These are phyloP conservation scores for Hypoxylon cercidicola DNA, from an alignment of 495 filamentous ascomycete genomes.

Conservation along the genomic window DNA sequence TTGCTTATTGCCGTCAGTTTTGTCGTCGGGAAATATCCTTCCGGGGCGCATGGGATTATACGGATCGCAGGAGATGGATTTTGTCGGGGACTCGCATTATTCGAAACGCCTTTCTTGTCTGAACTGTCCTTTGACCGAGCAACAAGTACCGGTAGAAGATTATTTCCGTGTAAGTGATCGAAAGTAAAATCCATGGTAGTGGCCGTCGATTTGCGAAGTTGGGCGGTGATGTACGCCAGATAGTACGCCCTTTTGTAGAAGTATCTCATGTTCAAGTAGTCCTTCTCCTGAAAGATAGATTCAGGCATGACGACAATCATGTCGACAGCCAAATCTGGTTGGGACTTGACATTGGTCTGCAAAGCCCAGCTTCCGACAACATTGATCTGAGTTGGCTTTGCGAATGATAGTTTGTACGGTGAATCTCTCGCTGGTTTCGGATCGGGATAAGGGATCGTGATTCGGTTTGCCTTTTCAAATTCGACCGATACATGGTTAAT, in stretches of 20 bases:
- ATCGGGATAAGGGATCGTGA: slow-evolving; percentile 82
- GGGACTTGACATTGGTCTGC: slow-evolving; percentile 73
- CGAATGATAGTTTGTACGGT: slow-evolving; percentile 83
- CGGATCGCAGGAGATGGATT: slow-evolving; percentile 68
- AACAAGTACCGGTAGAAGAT: slow-evolving; percentile 76
- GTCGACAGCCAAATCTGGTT: slow-evolving; percentile 72
- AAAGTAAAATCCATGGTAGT: slow-evolving; percentile 68
- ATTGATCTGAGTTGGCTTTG: slow-evolving; percentile 80
- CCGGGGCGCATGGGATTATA: slow-evolving; percentile 78
- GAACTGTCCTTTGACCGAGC: slow-evolving; percentile 52
- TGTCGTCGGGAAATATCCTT: slow-evolving; percentile 69
- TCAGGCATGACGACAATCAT: slow-evolving; percentile 86
- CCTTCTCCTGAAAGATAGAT: slow-evolving; percentile 87
- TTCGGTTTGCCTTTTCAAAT: slow-evolving; percentile 70
- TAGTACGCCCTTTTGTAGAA: slow-evolving; percentile 97
- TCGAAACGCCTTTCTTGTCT: too few species aligned
- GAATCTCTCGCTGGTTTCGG: slow-evolving; percentile 76
- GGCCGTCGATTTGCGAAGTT: slow-evolving; percentile 66
- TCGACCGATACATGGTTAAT: slow-evolving; percentile 72
- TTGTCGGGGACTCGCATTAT: too few species aligned
- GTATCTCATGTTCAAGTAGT: slow-evolving; percentile 91
- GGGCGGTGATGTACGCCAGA: slow-evolving; percentile 78
- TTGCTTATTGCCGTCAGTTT: slow-evolving; percentile 77
- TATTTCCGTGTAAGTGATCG: slow-evolving; percentile 78
- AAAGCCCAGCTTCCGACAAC: slow-evolving; percentile 88